Evolutionary conservation across 495 filamentous ascomycete species (phyloP), one percentile per base, ranked within the genome.

Genomic region (Diplogelasinospora grovesii): DNA sequence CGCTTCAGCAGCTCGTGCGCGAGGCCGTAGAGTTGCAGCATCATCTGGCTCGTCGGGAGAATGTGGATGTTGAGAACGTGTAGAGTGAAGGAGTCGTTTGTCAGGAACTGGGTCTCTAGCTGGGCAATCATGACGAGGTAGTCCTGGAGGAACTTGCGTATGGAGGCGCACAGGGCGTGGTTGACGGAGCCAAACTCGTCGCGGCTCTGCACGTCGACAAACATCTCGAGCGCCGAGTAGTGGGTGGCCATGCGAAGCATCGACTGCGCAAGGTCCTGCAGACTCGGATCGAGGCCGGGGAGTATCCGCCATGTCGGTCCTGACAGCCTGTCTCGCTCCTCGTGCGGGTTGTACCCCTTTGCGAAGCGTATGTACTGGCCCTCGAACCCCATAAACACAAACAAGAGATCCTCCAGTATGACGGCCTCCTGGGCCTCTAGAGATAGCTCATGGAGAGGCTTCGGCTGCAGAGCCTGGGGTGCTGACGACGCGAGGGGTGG

Each of bases 311-410:
- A 97, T 7, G 64, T 59, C 3, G 92, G 90, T 0, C 93, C 92
- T 1, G 77, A 70, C 36, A 97, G 66, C 13, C 89, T 79, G 57
- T 92, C 86, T 45, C 88, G 89, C 59, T 98, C 92, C 9, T 79
- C 73, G 5, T 73, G 61, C 0, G 92, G 87, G 44, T 95, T 82
- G 60, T 95, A 96, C 2, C 77, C 74, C 40, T 79, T 78, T 25
- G 72, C 71, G 50, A 87, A 97, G 43, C 89, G 86, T 49, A 97
- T 85, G 59, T 96, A 96, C 59, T 94, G 88, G 20, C 92, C 92
- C 64, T 98, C 92, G 46, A 86, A 93, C n/a, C 92, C 92, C 90
- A 97, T 96, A 49, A 96, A 90, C 3, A 93, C 88, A 59, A 88
- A 96, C 23, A 96, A 60, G 15, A 98, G 64, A 52, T 98, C 92